Evolutionary conservation across 208 protist species (phyloP), one percentile per base, ranked within the genome.

Genomic region (Trypanosoma lewisi): DNA sequence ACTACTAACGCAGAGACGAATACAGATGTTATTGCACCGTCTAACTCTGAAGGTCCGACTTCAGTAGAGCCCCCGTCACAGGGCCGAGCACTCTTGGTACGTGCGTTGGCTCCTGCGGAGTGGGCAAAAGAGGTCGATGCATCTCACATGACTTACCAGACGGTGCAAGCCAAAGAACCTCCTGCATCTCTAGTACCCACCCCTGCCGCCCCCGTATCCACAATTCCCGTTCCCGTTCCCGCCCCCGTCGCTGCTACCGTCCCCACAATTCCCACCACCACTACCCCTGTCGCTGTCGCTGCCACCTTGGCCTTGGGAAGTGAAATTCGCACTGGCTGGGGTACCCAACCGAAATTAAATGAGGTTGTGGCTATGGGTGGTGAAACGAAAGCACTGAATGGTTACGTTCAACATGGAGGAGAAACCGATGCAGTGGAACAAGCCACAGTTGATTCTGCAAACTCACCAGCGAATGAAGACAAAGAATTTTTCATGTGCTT

Each of bases 61-160:
- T 17, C 27, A 0, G 30, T 33, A 12, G 64, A 63, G 12, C 34
- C 30, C 28, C 23, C 21, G 1, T 17, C 56, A 2, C 36, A 50
- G 21, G 60, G 53, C 16, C 37, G 57, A 23, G 6, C 42, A 36
- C 28, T 73, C 17, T 34, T 73, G 19, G 67, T 63, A 60, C 67
- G 59, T 30, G 67, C 67, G 23, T 28, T 73, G 28, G 67, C 52
- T 21, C 67, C 67, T 23, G 53, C 58, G 9, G 67, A 73, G 9
- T 73, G 67, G 67, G 67, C 59, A 42, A 64, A 61, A 21, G 44
- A 67, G 36, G 30, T 73, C 12, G 58, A 67, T 33, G 58, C 52
- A 4, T 50, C 59, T 1, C 25, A 45, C 8, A 30, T 4, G 12
- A 39, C 45, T 17, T 7, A 27, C n/a, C 12, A 37, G 14, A 42